Base-by-base conservation (phyloP, 768 basidiomycete genomes). In the Coprinopsis marcescibilis region DNA sequence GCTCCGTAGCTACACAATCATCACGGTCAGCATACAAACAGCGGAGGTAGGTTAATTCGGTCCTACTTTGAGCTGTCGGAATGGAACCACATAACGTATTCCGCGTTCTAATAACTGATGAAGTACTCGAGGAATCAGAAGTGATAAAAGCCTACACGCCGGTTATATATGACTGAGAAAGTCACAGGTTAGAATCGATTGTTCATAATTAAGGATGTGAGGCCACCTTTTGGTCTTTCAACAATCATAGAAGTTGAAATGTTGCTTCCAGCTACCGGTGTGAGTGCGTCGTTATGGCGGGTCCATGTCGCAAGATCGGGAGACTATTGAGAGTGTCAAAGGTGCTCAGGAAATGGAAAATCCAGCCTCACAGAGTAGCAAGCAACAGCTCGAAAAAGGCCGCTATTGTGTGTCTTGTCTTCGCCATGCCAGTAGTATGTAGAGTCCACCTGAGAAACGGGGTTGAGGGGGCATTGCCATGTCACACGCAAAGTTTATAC, bases 31-130 rank as follows among this genome's bases (percentile, higher is more conserved):
- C 37, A 27, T 23, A 14, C 7, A n/a, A 23, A 23, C 25, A 32
- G 20, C 27, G 35, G 38, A 19, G 3, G 32, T 4, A 10, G 20
- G 21, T 24, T 3, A 43, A 59, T 6, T 5, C 21, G 17, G 5
- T 19, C 66, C 34, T 51, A 80, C 79, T 78, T 73, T 51, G 76
- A 77, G 19, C 67, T 69, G 54, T 83, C 80, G 7, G 77, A 79
- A 59, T 83, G 80, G 66, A 83, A 83, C 80, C 80, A 83, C 79
- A 83, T 80, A 17, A 81, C 80, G 56, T 80, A 81, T 66, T 80
- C 76, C 5, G 66, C 65, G 53, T 74, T 80, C 78, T 81, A 45
- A 14, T n/a, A 10, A 19, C 17, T 13, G 14, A 11, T 15, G 21
- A 34, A 14, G 19, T 7, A 30, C 38, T 41, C 30, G 3, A 10